A percentile compares a stretch with the other conserved stretches of the same genome.
These are phyloP conservation scores for Candida gorgasii DNA, from an alignment of 805 yeast genomes.

Conservation along the genomic window DNA sequence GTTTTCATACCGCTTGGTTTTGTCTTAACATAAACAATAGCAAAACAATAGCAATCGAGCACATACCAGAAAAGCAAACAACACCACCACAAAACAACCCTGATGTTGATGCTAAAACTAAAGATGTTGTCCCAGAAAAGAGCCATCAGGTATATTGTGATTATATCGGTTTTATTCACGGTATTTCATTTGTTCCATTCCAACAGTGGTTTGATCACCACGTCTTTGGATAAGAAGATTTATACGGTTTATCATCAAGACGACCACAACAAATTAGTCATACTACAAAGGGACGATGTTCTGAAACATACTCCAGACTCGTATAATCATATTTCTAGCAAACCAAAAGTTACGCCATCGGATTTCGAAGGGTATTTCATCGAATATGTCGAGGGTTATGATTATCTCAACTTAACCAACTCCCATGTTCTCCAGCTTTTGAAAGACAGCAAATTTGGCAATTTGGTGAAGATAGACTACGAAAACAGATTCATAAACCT, in stretches of 20 bases:
- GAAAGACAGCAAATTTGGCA: constrained; percentile 3
- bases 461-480: constrained; percentile 9
- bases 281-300: constrained; percentile 7
- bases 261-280: constrained; percentile 11
- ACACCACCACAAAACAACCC: background rate
- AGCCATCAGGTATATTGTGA: background rate
- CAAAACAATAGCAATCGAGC: too few species aligned
- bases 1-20: too few species aligned
- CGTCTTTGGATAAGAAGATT: background rate
- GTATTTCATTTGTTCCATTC: background rate
- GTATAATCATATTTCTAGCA: background rate
- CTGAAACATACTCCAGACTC: constrained; percentile 2
- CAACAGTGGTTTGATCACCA: background rate
- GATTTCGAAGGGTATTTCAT: constrained; percentile 6
- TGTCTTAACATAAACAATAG: too few species aligned
- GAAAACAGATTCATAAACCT: constrained; percentile 10
- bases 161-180: background rate
- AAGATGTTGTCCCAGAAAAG: background rate
- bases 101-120: too few species aligned
- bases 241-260: constrained; percentile 14
- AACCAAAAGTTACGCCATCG: constrained; percentile 8
- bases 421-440: background rate
- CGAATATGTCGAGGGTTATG: constrained; percentile 12
- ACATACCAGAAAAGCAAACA: background rate
- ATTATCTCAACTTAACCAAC: constrained; percentile 12